phyloP scores from a whole-genome alignment of 306 rosid species.

The Begonia peltatifolia region DNA sequence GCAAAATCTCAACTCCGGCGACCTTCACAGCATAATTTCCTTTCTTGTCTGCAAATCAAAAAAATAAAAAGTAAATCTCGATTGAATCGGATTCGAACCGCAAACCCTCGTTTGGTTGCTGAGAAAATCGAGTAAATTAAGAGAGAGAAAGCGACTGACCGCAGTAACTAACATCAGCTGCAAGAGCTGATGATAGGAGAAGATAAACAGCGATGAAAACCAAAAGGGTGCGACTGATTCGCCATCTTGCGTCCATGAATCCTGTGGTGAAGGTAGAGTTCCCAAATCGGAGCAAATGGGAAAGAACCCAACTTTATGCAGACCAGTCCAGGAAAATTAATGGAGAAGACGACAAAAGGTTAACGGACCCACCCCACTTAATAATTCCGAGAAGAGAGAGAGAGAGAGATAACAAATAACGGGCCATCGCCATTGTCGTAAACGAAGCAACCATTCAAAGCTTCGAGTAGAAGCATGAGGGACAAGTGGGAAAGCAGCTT shows the following conservation, averaged over 20 bases:
- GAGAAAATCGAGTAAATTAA: neutral
- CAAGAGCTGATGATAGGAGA: slow-evolving; percentile 23
- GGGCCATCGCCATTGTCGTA: too few relatives aligned
- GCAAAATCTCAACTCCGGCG: slow-evolving; percentile 36
- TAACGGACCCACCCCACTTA: too few relatives aligned
- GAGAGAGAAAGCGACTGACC: slow-evolving; percentile 19
- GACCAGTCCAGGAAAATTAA: too few relatives aligned
- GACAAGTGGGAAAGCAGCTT: too few relatives aligned
- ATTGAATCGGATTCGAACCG: neutral
- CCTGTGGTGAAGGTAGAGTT: neutral
- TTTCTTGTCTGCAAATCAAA: slow-evolving; percentile 31
- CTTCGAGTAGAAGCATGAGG: too few relatives aligned
- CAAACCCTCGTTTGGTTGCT: neutral
- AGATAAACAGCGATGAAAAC: slow-evolving; percentile 23
- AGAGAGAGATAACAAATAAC: too few relatives aligned
- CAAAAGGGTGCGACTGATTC: slow-evolving; percentile 14
- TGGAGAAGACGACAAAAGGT: too few relatives aligned
- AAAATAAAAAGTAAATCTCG: neutral
- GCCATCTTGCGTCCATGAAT: slow-evolving; percentile 2
- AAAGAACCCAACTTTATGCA: too few relatives aligned
- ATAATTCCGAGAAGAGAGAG: too few relatives aligned
- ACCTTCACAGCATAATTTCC: slow-evolving; percentile 58
- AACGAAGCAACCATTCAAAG: too few relatives aligned
- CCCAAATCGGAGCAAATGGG: too few relatives aligned
- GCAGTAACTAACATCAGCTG: slow-evolving; percentile 41